Conservation (phyloP, 2,329 filamentous ascomycete genomes). For the Aspergillus fumigatus region DNA sequence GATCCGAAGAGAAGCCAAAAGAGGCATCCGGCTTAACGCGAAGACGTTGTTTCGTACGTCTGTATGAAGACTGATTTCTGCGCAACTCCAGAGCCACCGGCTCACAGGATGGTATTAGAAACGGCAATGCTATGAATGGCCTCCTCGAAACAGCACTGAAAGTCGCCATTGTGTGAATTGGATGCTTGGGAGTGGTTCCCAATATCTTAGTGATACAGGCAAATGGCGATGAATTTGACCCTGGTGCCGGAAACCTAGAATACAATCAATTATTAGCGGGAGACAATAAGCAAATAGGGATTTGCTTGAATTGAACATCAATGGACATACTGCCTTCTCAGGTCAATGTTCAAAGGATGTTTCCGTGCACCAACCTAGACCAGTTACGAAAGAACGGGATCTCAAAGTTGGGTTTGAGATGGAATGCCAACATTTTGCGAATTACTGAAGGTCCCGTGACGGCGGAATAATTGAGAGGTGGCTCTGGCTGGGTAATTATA, state of each 20-base stretch:
- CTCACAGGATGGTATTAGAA: constrained; percentile 37
- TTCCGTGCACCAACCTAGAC: neutral
- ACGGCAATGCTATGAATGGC: constrained; percentile 33
- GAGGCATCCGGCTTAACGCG: constrained; percentile 50
- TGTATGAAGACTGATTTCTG: constrained; percentile 47
- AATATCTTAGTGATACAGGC: neutral
- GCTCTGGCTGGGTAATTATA: neutral
- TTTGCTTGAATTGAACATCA: neutral
- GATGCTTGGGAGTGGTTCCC: neutral
- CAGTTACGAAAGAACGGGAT: neutral
- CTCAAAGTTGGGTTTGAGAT: neutral
- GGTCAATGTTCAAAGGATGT: neutral
- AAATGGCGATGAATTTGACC: neutral
- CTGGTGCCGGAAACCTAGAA: neutral
- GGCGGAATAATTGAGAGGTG: neutral
- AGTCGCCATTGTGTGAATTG: constrained; percentile 24
- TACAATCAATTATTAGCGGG: neutral
- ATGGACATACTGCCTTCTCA: neutral
- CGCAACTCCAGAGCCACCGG: constrained; percentile 28
- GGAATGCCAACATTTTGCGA: neutral
- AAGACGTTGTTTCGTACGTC: constrained; percentile 48
- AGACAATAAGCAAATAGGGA: neutral
- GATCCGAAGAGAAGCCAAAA: constrained; percentile 38
- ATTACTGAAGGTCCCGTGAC: neutral
- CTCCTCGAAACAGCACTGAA: constrained; percentile 28